phyloP scores from a whole-genome alignment of 306 rosid species.

The Prunus mongolica region DNA sequence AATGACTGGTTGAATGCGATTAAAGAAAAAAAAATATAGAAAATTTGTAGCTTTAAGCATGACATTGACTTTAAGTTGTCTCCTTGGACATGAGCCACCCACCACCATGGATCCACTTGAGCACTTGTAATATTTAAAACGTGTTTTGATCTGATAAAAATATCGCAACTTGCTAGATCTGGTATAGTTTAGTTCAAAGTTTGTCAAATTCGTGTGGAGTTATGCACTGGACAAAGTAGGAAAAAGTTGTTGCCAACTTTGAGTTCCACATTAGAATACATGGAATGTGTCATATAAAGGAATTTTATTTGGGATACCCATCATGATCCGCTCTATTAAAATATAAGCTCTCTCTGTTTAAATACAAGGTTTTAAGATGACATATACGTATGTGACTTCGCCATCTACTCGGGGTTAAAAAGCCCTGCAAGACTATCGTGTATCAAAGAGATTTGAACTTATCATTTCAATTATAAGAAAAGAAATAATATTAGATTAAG shows the following conservation, averaged over 20 bases:
- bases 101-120: neutral
- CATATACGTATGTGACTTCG: too few species aligned
- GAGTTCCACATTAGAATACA: too few species aligned
- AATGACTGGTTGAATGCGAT: neutral
- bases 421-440: too few species aligned
- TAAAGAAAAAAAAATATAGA: neutral
- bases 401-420: too few species aligned
- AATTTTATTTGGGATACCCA: too few species aligned
- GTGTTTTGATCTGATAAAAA: neutral
- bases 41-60: neutral
- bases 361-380: too few species aligned
- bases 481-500: too few species aligned
- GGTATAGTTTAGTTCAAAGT: neutral
- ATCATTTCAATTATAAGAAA: too few species aligned
- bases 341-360: too few species aligned
- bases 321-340: too few species aligned
- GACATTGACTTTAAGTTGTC: constrained; percentile 20
- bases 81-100: neutral
- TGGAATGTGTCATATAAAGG: too few species aligned
- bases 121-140: neutral
- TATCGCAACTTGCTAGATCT: neutral
- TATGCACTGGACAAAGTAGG: neutral
- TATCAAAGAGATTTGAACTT: too few species aligned
- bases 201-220: neutral
- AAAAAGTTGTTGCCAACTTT: neutral